These are phyloP conservation scores for Vigna mungo DNA, from an alignment of 306 rosid genomes.

Conservation along the genomic window DNA sequence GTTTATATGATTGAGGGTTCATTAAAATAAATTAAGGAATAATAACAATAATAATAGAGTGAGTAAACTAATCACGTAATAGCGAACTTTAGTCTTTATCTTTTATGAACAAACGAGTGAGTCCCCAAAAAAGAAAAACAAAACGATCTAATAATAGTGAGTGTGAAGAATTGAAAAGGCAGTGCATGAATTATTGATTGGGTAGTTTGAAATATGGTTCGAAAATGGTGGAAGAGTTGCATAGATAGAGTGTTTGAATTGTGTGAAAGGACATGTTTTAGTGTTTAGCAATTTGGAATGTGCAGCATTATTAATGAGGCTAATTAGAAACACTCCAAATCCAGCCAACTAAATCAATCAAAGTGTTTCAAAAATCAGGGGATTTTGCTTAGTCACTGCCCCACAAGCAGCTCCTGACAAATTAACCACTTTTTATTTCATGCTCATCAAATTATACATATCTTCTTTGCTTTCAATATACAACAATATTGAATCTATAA, in stretches of 20 bases:
- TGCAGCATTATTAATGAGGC: constrained; percentile 40
- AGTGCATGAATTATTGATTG: constrained; percentile 34
- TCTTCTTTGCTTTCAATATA: not conserved
- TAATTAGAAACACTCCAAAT: constrained; percentile 53
- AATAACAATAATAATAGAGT: not conserved
- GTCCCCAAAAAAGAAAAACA: not conserved
- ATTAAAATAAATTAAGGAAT: not conserved
- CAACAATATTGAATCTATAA: no score
- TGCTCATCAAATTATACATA: constrained; percentile 19
- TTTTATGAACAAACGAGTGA: not conserved
- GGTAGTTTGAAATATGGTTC: constrained; percentile 29
- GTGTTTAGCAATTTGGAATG: constrained; percentile 41
- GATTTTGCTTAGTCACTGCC: constrained; percentile 50
- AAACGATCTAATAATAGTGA: not conserved
- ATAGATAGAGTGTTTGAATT: constrained; percentile 14
- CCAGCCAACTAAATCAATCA: constrained; percentile 52
- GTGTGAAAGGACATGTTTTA: constrained; percentile 37
- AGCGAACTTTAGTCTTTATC: not conserved
- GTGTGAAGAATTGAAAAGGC: constrained; percentile 18
- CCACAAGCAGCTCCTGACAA: constrained; percentile 46
- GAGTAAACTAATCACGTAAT: not conserved
- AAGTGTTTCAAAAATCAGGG: constrained; percentile 57
- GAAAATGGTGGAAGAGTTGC: not conserved
- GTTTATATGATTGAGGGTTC: not conserved
- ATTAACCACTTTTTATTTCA: constrained; percentile 40